Evolutionary conservation across 768 basidiomycete genomes (phyloP), one percentile per base, ranked within the genome.

Genomic region (Gyrodon lividus): DNA sequence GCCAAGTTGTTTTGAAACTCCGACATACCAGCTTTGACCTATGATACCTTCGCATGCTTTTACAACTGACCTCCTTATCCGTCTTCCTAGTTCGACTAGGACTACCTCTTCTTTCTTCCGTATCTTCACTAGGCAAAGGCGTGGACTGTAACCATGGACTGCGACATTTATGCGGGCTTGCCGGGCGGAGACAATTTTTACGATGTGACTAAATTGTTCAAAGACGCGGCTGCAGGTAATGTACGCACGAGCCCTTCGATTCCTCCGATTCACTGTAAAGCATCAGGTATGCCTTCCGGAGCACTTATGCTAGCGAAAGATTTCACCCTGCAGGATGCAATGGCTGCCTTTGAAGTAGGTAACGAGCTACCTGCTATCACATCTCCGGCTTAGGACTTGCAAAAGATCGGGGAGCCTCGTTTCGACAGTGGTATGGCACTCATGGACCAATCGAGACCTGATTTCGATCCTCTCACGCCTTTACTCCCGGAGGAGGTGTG

Each of bases 291-390:
- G 80, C 73, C 78, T 26, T 71, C 77, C 0, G 83, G 82, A 12
- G 75, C 76, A 33, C 70, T 92, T 51, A 53, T 93, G 6, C 77
- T 91, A 30, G 83, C 82, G 60, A 79, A 84, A 1, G 81, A 79
- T 26, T 87, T 92, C 58, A 80, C 82, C 16, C 74, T 96, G 42
- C 79, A 86, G 54, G 94, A 98, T 54, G 86, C 92, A n/a, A 96
- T 98, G 93, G 89, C 88, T 59, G 89, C 92, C 13, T 83, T 97
- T 48, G 89, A 94, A 80, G 91, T 89, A 64, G 52, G 75, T 60
- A 20, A 43, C 45, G 46, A 26, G 17, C 28, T 30, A 44, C 24
- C 51, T 46, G 12, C 16, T 50, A 38, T 43, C 48, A 34, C 56
- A 43, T 47, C 34, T 48, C 54, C 59, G 45, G 57, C 55, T 55